Evolutionary conservation across 345 rosid genomes (phyloP).

Genomic region (Salix dunnii): DNA sequence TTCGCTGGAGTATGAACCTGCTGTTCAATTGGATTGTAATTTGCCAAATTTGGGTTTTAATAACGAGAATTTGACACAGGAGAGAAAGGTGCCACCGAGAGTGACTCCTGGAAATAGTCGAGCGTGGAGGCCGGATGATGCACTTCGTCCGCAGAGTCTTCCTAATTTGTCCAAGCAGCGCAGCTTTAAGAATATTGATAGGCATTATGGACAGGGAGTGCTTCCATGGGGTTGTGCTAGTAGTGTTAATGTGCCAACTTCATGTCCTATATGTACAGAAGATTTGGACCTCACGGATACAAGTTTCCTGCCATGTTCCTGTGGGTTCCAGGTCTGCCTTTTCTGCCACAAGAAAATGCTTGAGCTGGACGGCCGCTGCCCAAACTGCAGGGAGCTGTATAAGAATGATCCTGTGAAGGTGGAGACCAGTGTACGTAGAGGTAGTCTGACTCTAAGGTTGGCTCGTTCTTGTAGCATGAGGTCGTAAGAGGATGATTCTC

Average conservation of each 20-base stretch:
- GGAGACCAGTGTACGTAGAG: conserved; percentile 54
- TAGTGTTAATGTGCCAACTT: conserved; percentile 23
- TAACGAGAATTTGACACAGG: conserved; percentile 26
- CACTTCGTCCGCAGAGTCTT: conserved; percentile 67
- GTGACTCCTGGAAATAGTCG: conserved; percentile 32
- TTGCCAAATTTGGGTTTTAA: conserved; percentile 22
- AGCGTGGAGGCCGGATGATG: conserved; percentile 90
- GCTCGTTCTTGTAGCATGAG: conserved; percentile 88
- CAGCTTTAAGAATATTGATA: conserved; percentile 43
- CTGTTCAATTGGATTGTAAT: conserved; percentile 21
- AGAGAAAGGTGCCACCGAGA: conserved; percentile 31
- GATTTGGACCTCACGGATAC: conserved; percentile 82
- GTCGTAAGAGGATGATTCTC: conserved; percentile 45
- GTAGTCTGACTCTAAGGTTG: conserved; percentile 55
- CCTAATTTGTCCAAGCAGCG: conserved; percentile 74
- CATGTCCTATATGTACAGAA: conserved; percentile 65
- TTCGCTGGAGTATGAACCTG: conserved; percentile 19
- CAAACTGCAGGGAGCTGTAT: conserved; percentile 86
- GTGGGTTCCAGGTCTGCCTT: conserved; percentile 88
- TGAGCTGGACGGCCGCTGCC: conserved; percentile 85
- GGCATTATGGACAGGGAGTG: conserved; percentile 43
- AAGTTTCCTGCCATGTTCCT: conserved; percentile 75
- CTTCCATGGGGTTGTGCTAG: conserved; percentile 42
- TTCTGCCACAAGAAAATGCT: conserved; percentile 95
- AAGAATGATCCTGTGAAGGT: conserved; percentile 44